Evolutionary conservation across 2,329 filamentous ascomycete species (phyloP).

Genomic region (Talaromyces albobiverticillius): DNA sequence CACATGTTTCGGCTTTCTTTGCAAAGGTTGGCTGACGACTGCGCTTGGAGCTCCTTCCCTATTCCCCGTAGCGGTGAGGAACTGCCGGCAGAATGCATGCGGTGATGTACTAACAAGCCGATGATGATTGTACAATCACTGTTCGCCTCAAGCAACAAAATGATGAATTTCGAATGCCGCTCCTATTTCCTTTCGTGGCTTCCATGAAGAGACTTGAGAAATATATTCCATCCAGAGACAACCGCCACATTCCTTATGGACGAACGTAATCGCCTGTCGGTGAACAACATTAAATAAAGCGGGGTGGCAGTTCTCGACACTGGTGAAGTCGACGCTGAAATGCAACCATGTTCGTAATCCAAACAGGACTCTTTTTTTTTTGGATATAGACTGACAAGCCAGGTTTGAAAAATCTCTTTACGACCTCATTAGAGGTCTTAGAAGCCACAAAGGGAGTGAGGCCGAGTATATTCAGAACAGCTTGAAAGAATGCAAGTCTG

Average conservation of each 20-base stretch:
- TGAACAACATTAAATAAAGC: not conserved
- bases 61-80: slow-evolving; percentile 3
- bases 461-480: slow-evolving; percentile 92
- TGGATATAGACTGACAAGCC: not conserved
- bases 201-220: not conserved
- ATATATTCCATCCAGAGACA: not conserved
- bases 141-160: not conserved
- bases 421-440: slow-evolving; percentile 94
- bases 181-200: not conserved
- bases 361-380: not conserved
- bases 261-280: not conserved
- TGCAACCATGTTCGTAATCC: not conserved
- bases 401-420: slow-evolving; percentile 99
- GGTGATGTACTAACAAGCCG: not conserved
- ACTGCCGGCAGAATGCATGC: not conserved
- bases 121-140: not conserved
- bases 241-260: not conserved
- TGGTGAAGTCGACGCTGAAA: not conserved
- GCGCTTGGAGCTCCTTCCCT: not conserved
- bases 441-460: slow-evolving; percentile 93
- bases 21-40: too few species aligned
- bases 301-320: not conserved
- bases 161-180: not conserved
- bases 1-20: slow-evolving; percentile 3
- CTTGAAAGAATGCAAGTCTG: slow-evolving; percentile 89